These are phyloP conservation scores for Pseudonitzschia delicatissima DNA, from an alignment of 108 stramenopile genomes.

Conservation along the genomic window DNA sequence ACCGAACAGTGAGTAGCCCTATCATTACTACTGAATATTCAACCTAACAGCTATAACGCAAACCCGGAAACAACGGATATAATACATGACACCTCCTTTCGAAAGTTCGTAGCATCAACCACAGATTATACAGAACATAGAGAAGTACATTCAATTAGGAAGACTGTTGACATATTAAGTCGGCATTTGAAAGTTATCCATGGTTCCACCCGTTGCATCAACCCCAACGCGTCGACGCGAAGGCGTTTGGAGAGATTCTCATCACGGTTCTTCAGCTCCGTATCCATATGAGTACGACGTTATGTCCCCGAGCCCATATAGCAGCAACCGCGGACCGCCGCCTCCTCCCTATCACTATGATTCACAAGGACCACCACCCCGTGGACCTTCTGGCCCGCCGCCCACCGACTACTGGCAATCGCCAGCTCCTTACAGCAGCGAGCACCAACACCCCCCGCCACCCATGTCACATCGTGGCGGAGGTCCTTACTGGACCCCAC, in stretches of 20 bases:
- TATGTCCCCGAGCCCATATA: background rate
- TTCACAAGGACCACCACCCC: background rate
- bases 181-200: no score
- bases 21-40: no score
- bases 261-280: background rate
- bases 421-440: slow-evolving; percentile 1
- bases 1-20: no score
- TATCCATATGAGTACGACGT: slow-evolving; percentile 8
- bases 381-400: background rate
- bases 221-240: background rate
- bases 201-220: background rate
- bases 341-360: slow-evolving; percentile 1
- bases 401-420: background rate
- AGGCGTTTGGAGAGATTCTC: background rate
- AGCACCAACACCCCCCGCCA: background rate
- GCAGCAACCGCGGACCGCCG: background rate
- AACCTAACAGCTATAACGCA: no score
- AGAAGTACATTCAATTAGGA: no score
- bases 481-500: slow-evolving; percentile 2
- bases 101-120: no score
- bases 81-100: no score
- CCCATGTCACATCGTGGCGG: background rate
- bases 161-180: no score
- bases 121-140: no score
- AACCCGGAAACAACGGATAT: no score